A percentile compares a stretch with the other conserved stretches of the same genome.
Evolutionary conservation across 208 protist genomes (phyloP).

Genomic region (Leishmania turanica): DNA sequence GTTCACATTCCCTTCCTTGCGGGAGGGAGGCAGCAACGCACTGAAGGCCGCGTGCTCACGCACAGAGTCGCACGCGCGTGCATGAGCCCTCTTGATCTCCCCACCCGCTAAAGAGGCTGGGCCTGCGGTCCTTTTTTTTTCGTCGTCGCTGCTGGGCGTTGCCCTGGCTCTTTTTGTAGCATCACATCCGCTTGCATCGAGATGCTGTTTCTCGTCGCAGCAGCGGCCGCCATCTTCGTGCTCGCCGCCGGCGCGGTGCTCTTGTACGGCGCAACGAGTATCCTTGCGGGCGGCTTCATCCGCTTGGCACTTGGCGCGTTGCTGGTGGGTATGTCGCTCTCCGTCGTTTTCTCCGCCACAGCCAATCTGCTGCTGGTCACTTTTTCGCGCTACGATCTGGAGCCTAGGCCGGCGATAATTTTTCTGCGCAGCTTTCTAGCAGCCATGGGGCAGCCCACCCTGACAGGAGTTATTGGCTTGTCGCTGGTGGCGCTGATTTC

Average conservation of each 20-base stretch:
- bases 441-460: constrained; percentile 64
- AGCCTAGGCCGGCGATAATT: constrained; percentile 18
- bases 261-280: constrained; percentile 40
- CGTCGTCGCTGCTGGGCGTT: background rate
- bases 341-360: constrained; percentile 45
- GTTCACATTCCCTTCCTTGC: background rate
- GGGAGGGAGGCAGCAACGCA: background rate
- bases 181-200: background rate
- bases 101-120: background rate
- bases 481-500: constrained; percentile 51
- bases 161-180: background rate
- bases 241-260: constrained; percentile 28
- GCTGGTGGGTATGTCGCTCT: constrained; percentile 41
- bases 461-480: constrained; percentile 59
- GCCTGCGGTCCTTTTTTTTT: background rate
- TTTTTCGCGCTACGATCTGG: constrained; percentile 12
- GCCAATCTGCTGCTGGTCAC: constrained; percentile 31
- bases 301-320: constrained; percentile 41
- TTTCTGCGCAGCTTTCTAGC: constrained; percentile 50
- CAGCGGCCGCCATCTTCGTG: constrained; percentile 25
- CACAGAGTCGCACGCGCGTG: background rate
- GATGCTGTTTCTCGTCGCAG: constrained; percentile 14
- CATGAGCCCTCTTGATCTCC: background rate
- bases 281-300: constrained; percentile 55
- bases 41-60: background rate